phyloP scores from a whole-genome alignment of 2,329 filamentous ascomycete genomes.

The Metarhizium brunneum region DNA sequence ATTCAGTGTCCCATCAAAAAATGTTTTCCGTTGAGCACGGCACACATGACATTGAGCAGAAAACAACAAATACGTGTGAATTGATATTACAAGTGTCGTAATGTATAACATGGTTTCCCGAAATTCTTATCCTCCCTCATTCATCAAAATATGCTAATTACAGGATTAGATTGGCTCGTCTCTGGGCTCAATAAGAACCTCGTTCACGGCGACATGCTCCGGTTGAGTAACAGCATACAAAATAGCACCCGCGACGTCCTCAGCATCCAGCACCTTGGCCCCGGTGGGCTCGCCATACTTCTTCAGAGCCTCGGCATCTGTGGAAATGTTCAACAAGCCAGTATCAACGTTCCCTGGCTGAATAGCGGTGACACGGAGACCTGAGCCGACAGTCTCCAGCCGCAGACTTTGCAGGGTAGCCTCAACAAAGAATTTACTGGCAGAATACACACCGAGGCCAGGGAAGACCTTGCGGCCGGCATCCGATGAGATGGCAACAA shows the following conservation, averaged over 20 bases:
- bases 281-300: slow-evolving; percentile 69
- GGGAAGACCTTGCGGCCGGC: slow-evolving; percentile 76
- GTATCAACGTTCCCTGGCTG: slow-evolving; percentile 73
- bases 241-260: slow-evolving; percentile 64
- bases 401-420: slow-evolving; percentile 67
- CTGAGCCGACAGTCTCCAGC: slow-evolving; percentile 65
- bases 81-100: background rate
- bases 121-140: no score
- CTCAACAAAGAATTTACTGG: slow-evolving; percentile 79
- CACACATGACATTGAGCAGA: no score
- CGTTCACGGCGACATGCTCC: slow-evolving; percentile 68
- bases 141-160: background rate
- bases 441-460: slow-evolving; percentile 72
- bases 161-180: slow-evolving; percentile 58
- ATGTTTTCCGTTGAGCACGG: no score
- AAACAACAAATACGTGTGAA: background rate
- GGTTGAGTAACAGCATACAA: slow-evolving; percentile 68
- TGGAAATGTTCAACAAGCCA: slow-evolving; percentile 64
- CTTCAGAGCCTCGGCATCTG: slow-evolving; percentile 66
- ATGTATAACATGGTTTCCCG: background rate
- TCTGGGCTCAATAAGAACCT: slow-evolving; percentile 68
- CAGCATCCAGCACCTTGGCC: slow-evolving; percentile 63
- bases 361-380: slow-evolving; percentile 62
- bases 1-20: no score
- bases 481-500: slow-evolving; percentile 75